A percentile compares a stretch with the other conserved stretches of the same genome.
Evolutionary conservation across 2,329 filamentous ascomycete species (phyloP).

Genomic region (Fusarium musae): DNA sequence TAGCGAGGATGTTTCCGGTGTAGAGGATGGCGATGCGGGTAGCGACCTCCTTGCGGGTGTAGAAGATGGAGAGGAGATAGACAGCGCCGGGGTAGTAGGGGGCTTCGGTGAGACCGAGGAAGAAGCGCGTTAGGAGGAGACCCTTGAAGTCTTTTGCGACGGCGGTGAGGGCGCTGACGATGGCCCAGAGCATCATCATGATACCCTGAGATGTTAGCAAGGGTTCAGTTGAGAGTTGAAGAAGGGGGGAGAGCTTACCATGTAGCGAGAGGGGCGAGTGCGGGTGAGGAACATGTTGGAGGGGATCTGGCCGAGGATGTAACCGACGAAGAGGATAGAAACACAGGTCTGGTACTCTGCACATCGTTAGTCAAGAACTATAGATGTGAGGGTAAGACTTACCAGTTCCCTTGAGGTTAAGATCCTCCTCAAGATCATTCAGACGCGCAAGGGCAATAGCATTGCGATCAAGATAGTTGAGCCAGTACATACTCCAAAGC

Average conservation of each 20-base stretch:
- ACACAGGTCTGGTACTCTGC: conserved; percentile 48
- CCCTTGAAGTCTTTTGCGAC: conserved; percentile 60
- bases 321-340: conserved; percentile 55
- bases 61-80: conserved; percentile 63
- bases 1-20: conserved; percentile 51
- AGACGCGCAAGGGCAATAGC: conserved; percentile 57
- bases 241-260: conserved; percentile 39
- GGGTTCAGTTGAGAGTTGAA: fast-evolving
- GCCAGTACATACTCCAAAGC: conserved; percentile 55
- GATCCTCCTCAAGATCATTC: conserved; percentile 47
- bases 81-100: conserved; percentile 52
- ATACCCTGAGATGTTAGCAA: conserved; percentile 41
- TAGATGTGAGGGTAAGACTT: fast-evolving
- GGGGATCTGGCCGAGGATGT: conserved; percentile 56
- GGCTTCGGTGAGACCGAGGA: conserved; percentile 55
- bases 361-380: neutral
- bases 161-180: conserved; percentile 59
- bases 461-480: conserved; percentile 59
- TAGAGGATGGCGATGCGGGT: conserved; percentile 58
- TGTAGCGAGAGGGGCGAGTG: conserved; percentile 55
- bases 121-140: conserved; percentile 59
- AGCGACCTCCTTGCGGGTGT: conserved; percentile 62
- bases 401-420: conserved; percentile 39
- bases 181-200: conserved; percentile 61
- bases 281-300: conserved; percentile 59